Evolutionary conservation across 495 filamentous ascomycete species (phyloP).

Genomic region (Penicillium nucicola): DNA sequence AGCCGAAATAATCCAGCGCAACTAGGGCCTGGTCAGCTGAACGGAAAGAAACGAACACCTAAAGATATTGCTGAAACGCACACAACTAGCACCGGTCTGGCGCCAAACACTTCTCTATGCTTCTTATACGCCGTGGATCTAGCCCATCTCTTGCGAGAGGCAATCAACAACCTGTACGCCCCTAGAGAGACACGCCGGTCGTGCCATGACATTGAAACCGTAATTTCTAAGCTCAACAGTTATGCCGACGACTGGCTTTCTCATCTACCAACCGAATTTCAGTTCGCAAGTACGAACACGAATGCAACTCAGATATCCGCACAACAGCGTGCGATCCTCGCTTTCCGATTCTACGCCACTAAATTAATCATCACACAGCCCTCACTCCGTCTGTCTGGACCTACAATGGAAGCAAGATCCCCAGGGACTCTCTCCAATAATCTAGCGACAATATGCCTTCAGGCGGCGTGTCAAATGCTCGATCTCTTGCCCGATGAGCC

Average conservation of each 20-base stretch:
- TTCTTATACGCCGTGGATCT: slow-evolving; percentile 27
- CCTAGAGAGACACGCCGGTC: slow-evolving; percentile 15
- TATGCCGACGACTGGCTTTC: slow-evolving; percentile 23
- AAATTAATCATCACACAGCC: slow-evolving; percentile 56
- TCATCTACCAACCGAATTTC: slow-evolving; percentile 28
- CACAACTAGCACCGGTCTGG: too few species aligned
- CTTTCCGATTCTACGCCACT: slow-evolving; percentile 53
- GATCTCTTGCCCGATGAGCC: slow-evolving; percentile 41
- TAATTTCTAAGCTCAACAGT: slow-evolving; percentile 16
- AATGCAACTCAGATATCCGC: slow-evolving; percentile 26
- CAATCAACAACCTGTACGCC: slow-evolving; percentile 21
- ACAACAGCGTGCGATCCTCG: slow-evolving; percentile 31
- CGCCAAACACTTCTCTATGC: slow-evolving; percentile 20
- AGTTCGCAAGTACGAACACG: slow-evolving; percentile 9
- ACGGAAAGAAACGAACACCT: too few species aligned
- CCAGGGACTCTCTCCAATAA: slow-evolving; percentile 40
- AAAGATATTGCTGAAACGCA: too few species aligned
- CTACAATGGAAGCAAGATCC: not conserved
- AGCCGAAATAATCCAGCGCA: not conserved
- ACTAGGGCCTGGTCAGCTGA: too few species aligned
- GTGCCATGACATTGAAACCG: slow-evolving; percentile 21
- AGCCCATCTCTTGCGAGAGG: slow-evolving; percentile 17
- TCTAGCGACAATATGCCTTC: slow-evolving; percentile 48
- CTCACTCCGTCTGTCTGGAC: slow-evolving; percentile 44
- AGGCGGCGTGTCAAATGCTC: slow-evolving; percentile 47